Conservation (phyloP, 164 flowering plant genomes). For the Pachysandra terminalis region DNA sequence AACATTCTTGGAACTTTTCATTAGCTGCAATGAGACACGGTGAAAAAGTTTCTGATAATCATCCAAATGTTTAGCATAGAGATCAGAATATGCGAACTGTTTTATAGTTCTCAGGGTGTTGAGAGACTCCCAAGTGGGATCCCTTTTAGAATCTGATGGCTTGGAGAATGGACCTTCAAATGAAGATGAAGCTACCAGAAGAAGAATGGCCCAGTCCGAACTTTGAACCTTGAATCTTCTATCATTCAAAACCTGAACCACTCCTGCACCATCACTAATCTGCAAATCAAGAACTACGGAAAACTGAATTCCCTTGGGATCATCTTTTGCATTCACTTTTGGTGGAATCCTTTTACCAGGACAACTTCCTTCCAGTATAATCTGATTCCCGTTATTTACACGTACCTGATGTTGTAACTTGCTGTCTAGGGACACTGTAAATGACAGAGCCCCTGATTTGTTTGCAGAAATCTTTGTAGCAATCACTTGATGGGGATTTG, state of each 20-base stretch:
- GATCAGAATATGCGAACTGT: constrained; percentile 55
- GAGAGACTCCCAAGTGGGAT: constrained; percentile 51
- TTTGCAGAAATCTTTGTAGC: constrained; percentile 65
- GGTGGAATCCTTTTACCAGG: constrained; percentile 61
- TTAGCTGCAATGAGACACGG: constrained; percentile 79
- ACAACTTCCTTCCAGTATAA: constrained; percentile 77
- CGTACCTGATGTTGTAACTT: constrained; percentile 56
- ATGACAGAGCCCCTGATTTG: constrained; percentile 65
- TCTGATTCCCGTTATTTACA: constrained; percentile 46
- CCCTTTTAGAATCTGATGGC: constrained; percentile 66
- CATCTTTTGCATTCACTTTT: constrained; percentile 23
- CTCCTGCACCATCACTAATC: constrained; percentile 50
- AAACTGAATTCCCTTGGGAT: constrained; percentile 75
- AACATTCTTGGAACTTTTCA: constrained; percentile 39
- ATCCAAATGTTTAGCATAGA: constrained; percentile 70
- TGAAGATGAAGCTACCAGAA: constrained; percentile 72
- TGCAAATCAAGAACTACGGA: constrained; percentile 64
- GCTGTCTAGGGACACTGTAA: constrained; percentile 76
- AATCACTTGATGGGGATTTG: constrained; percentile 81
- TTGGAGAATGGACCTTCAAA: constrained; percentile 78
- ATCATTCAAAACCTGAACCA: constrained; percentile 42
- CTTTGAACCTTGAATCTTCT: constrained; percentile 64
- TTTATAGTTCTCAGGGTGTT: constrained; percentile 30
- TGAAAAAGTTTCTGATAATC: constrained; percentile 87
- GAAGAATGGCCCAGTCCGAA: constrained; percentile 68